phyloP scores from a whole-genome alignment of 2,329 filamentous ascomycete genomes.

The Pleomassaria siparia region DNA sequence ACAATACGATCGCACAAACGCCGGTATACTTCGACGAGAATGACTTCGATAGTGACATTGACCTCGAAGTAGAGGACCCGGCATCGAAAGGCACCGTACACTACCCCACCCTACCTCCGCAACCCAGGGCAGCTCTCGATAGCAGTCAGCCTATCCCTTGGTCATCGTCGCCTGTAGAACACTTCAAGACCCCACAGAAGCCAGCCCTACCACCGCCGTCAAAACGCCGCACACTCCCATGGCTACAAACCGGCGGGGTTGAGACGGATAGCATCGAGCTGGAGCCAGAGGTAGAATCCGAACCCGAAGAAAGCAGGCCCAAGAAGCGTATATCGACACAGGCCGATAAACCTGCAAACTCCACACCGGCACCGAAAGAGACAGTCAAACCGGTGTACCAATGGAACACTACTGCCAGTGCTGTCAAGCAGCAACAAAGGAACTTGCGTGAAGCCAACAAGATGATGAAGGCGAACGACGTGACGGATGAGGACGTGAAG shows the following conservation, averaged over 20 bases:
- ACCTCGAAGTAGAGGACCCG: slow-evolving; percentile 69
- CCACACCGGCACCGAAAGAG: slow-evolving; percentile 50
- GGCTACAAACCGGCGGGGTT: slow-evolving; percentile 44
- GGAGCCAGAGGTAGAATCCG: slow-evolving; percentile 21
- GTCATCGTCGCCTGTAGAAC: slow-evolving; percentile 66
- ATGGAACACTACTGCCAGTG: slow-evolving; percentile 76
- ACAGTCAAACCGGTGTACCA: slow-evolving; percentile 42
- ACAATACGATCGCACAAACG: slow-evolving; percentile 23
- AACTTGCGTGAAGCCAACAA: slow-evolving; percentile 65
- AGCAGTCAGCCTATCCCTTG: slow-evolving; percentile 67
- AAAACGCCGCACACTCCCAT: slow-evolving; percentile 70
- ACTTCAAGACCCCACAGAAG: slow-evolving; percentile 39
- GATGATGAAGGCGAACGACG: slow-evolving; percentile 48
- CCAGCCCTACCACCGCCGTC: slow-evolving; percentile 31
- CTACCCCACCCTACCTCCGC: slow-evolving; percentile 44
- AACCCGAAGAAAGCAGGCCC: slow-evolving; percentile 19
- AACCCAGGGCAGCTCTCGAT: slow-evolving; percentile 7
- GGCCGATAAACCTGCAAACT: slow-evolving; percentile 40
- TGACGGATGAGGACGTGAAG: slow-evolving; percentile 50
- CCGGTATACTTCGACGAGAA: slow-evolving; percentile 65
- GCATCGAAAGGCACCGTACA: slow-evolving; percentile 47
- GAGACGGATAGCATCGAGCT: slow-evolving; percentile 16
- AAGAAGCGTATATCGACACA: slow-evolving; percentile 37
- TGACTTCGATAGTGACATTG: slow-evolving; percentile 83
- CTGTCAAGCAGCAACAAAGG: slow-evolving; percentile 76